phyloP scores from a whole-genome alignment of 1,284 basidiomycete genomes.

The Fomitopsis palustris region DNA sequence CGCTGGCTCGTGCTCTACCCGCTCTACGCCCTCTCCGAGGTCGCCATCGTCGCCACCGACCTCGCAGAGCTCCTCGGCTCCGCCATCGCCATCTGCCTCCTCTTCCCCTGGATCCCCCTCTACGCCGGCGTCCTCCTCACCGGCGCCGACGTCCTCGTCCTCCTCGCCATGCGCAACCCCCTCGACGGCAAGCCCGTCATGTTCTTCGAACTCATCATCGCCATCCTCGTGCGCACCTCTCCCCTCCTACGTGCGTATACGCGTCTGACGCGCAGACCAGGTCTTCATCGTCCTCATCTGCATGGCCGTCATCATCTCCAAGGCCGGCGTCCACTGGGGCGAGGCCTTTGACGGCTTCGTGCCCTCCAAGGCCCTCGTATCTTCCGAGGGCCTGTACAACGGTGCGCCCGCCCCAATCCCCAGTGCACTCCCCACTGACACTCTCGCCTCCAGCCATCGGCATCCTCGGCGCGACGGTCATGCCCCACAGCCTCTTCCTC shows the following conservation, averaged over 20 bases:
- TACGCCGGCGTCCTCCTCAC: constrained; percentile 86
- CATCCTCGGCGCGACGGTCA: constrained; percentile 80
- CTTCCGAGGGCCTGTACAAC: constrained; percentile 71
- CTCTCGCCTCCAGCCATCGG: constrained; percentile 61
- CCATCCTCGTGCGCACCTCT: constrained; percentile 42
- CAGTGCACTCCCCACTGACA: constrained; percentile 4
- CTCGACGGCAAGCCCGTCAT: constrained; percentile 54
- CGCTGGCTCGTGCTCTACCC: constrained; percentile 72
- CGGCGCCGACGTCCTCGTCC: constrained; percentile 78
- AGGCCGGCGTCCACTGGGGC: constrained; percentile 74
- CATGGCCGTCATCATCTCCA: constrained; percentile 79
- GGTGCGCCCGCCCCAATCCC: constrained; percentile 42
- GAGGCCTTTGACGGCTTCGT: constrained; percentile 83
- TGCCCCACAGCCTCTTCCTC: constrained; percentile 91
- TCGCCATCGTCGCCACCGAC: constrained; percentile 83
- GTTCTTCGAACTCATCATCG: constrained; percentile 74
- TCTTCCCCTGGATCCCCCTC: constrained; percentile 78
- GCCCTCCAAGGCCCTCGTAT: constrained; percentile 68
- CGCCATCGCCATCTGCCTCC: constrained; percentile 75
- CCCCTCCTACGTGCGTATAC: too few species aligned
- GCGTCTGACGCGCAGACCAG: constrained; percentile 31
- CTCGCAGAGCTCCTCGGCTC: constrained; percentile 77
- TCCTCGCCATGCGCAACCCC: constrained; percentile 64
- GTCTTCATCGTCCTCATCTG: constrained; percentile 80
- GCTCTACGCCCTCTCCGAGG: constrained; percentile 66